Base-by-base conservation (phyloP, 371 early-diverging fungal genomes). In the Syncephalastrum racemosum region DNA sequence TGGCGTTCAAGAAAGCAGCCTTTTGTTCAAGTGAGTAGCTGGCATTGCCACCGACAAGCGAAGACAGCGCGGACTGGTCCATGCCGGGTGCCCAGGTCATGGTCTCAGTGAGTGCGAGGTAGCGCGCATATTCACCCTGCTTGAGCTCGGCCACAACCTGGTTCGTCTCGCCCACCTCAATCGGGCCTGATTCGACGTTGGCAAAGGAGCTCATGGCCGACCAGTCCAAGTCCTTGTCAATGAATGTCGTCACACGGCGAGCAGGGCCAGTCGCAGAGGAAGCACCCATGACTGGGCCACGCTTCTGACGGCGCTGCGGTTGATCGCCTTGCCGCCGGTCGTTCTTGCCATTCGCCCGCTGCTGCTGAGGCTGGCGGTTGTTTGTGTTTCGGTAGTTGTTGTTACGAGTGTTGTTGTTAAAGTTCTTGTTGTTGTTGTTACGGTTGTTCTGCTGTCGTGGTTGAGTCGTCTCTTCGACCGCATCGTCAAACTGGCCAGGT, bases 171-270 rank as follows among this genome's bases (percentile, higher is more conserved):
- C 52, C 42, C 14, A 20, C 59, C 13, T 59, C 52, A 23, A 40
- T 20, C 13, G 49, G 25, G 24, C 48, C 36, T 2, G 54, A 40
- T 14, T 54, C 59, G 4, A 53, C 16, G 15, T 45, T 25, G 8
- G 36, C 36, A 31, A 31, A 31, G 23, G 23, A 31, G 16, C 31
- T 45, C 20, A 56, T 45, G 4, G 65, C 44, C 8, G 59, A 54
- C 77, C 77, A 76, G 46, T 76, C 77, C 44, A 76, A 68, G 25
- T 76, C 77, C 54, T 71, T 70, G 50, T 73, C 71, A 44, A 76
- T 73, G 36, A 76, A 76, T 8, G 71, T 67, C 20, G 67, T 64
- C 24, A 71, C 73, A 54, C 73, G 64, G 27, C 68, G 66, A 39
- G 59, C 27, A 18, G 50, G 50, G 19, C 50, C 16, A 14, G 19